Evolutionary conservation across 2,329 filamentous ascomycete species (phyloP).

Genomic region (Neospermospora avenae): DNA sequence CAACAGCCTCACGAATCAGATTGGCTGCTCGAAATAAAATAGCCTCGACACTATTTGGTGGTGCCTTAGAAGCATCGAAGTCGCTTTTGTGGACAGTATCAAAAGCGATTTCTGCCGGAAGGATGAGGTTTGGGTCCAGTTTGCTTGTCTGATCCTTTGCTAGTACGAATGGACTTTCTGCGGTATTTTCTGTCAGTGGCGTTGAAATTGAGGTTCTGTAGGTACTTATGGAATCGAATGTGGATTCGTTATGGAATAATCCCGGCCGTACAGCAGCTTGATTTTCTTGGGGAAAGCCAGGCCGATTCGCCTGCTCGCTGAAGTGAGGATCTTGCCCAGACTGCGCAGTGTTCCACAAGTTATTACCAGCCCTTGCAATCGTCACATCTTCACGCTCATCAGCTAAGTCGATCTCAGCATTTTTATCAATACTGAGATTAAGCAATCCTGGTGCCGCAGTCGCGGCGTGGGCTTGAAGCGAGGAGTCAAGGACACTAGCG

Average conservation of each 20-base stretch:
- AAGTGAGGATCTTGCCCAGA: neutral
- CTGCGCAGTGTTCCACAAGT: neutral
- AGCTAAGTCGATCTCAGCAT: neutral
- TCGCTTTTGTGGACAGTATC: neutral
- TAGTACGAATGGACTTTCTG: neutral
- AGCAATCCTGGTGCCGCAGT: neutral
- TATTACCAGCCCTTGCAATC: neutral
- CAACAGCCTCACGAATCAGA: constrained; percentile 10
- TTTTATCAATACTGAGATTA: neutral
- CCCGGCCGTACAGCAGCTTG: neutral
- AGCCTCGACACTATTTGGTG: neutral
- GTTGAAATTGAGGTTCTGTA: neutral
- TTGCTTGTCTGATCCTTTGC: neutral
- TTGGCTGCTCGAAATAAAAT: constrained; percentile 1
- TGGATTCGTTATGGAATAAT: neutral
- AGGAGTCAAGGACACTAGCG: neutral
- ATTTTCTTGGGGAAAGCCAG: neutral
- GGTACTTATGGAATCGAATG: neutral
- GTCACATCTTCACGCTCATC: neutral
- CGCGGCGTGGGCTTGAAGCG: neutral
- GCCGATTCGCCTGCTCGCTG: neutral
- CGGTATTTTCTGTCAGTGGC: neutral
- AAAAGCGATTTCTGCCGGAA: neutral
- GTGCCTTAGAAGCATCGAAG: neutral
- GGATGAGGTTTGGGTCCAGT: neutral